Evolutionary conservation across 306 rosid species (phyloP), one percentile per base, ranked within the genome.

Genomic region (Citrullus mucosospermus): DNA sequence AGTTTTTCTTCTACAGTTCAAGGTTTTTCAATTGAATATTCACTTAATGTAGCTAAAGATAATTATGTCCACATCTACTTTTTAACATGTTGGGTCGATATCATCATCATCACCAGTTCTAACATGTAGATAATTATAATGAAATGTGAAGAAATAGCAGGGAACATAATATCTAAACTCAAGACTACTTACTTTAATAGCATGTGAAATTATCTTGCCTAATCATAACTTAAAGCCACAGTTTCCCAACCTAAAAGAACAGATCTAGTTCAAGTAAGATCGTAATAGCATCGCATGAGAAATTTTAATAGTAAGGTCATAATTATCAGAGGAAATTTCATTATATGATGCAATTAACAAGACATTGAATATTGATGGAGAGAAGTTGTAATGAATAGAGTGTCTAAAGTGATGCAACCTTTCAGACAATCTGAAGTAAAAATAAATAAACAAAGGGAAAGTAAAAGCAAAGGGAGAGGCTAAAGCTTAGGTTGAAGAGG

Each of bases 331-430:
- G 57, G 0, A 32, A 61, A 62, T 32, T 62, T 62, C 22, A 66
- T 0, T 38, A 41, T 41, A n/a, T 0, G 6, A 22, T 46, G 34
- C 18, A 14, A 22, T 70, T 70, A 39, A 44, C 39, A 70, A 70
- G 13, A 13, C 13, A 46, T 70, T 46, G 36, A 46, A 69, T 44
- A 22, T 20, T 20, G 76, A 53, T 78, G 32, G 75, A 60, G 62
- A 56, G 70, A 48, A 59, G 81, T 83, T 48, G 57, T 75, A 80
- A 60, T 81, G 68, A 81, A 82, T 83, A 70, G 84, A 76, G 81
- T 73, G 80, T 76, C 87, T 79, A 91, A 93, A 93, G 98, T 89
- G 89, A 85, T 88, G 90, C 88, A 88, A 88, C 92, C 96, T 93
- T 93, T 89, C 88, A 86, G 88, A 85, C 87, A 83, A 90, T 85